A percentile compares a stretch with the other conserved stretches of the same genome.
Conservation (phyloP, 164 flowering plant genomes). For the Sextonia rubra region DNA sequence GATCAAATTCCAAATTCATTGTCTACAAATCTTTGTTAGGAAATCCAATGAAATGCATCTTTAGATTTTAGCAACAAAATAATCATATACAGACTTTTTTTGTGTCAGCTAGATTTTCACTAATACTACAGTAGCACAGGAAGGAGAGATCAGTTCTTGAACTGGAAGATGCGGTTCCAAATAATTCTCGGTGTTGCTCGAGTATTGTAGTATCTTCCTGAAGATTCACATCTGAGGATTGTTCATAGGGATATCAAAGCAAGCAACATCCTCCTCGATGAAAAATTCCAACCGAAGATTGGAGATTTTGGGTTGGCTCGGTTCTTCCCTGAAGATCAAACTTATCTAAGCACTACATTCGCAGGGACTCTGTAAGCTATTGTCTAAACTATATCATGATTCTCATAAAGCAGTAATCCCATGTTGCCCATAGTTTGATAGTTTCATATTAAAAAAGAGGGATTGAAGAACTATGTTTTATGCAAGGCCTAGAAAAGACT, state of each 20-base stretch:
- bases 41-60: no score
- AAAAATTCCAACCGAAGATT: constrained; percentile 53
- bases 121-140: constrained; percentile 26
- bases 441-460: neutral
- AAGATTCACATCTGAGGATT: constrained; percentile 59
- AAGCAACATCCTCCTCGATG: constrained; percentile 65
- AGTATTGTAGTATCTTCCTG: constrained; percentile 64
- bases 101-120: neutral
- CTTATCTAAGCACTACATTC: constrained; percentile 60
- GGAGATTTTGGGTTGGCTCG: constrained; percentile 70
- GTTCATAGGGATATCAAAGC: constrained; percentile 72
- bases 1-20: no score
- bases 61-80: no score
- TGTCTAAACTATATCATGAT: neutral
- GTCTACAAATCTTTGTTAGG: no score
- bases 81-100: no score
- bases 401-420: neutral
- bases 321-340: constrained; percentile 66
- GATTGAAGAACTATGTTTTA: no score
- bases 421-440: neutral
- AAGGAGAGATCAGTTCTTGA: constrained; percentile 30
- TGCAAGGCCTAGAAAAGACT: no score
- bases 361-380: constrained; percentile 63
- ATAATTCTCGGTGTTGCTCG: constrained; percentile 57
- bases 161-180: constrained; percentile 48